Evolutionary conservation across 306 rosid genomes (phyloP), one percentile per base, ranked within the genome.

Genomic region (Prunus mume): DNA sequence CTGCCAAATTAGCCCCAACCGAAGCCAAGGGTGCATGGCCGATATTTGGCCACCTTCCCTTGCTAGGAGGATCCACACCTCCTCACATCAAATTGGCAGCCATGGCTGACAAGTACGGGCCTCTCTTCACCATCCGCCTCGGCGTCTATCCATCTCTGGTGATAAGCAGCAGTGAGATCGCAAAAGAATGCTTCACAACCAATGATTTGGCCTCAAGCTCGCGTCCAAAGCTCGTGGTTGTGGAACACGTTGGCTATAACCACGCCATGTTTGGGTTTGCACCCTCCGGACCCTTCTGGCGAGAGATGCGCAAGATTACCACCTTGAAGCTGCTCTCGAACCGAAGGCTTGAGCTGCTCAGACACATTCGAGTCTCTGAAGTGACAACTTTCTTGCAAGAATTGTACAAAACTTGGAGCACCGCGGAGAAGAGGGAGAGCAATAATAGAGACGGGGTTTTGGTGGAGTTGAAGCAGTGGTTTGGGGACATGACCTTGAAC

Each of bases 271-370:
- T 87, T 7, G 88, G 83, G 1, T 68, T 89, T 41, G 55, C 74
- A 19, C 86, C 85, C 7, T 79, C 76, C 17, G 87, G 88, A 2
- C 65, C 83, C 9, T 83, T 43, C 19, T 85, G 91, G 91, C 84
- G 81, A 2, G 82, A 72, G 60, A 27, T 89, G 51, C 86, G 85
- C 3, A 87, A 87, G 51, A 54, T 89, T 3, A 45, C 76, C 0
- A 55, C 72, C 17, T 54, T 65, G 0, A 83, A 85, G 80, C 63
- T 89, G 24, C 84, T 89, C 22, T 83, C 93, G 0, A 30, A 32
- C 27, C 81, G 73, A 24, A 81, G 85, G 14, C 47, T 85, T 2
- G 85, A 85, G 15, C 28, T 28, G 30, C 74, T 83, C 9, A 67
- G 75, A 17, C 24, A 65, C 22, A 19, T 80, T 12, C 74, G 89